Evolutionary conservation across 2,329 filamentous ascomycete genomes (phyloP), one percentile per base, ranked within the genome.

Genomic region (Fusarium sp.): DNA sequence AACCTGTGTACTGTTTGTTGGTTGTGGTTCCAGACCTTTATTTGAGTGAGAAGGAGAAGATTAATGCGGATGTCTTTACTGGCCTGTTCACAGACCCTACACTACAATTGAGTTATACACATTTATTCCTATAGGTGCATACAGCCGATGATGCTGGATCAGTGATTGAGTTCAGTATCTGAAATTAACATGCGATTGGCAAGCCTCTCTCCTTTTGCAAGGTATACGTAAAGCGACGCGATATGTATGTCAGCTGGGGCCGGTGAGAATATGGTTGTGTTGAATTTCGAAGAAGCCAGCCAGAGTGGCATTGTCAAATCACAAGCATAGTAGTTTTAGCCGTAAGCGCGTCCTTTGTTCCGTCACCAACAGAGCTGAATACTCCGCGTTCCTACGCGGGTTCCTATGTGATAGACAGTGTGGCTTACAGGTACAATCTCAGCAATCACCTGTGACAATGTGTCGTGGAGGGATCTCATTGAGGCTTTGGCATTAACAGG

Each of bases 41-140:
- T 9, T 49, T 14, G 24, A 27, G 47, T 40, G 54, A 49, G 45
- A 51, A 34, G 25, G 55, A 55, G 45, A 47, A 16, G 43, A 45
- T 49, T 71, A 56, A 59, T 63, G 49, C 14, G 25, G 64, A 24
- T 49, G 54, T 52, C 47, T 29, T 59, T 32, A 22, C 38, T 71
- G 43, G 46, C 51, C 25, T 68, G 59, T 44, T 38, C 22, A 27
- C 38, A 25, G 42, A 57, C 20, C 54, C 52, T 67, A 29, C 47
- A 42, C 52, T 67, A 29, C 47, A 42, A 34, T 54, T 22, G 27
- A 50, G 47, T 44, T 44, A 29, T 63, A 50, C 25, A 47, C 3
- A 18, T 54, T 58, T 32, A 24, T 24, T 34, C 12, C 18, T 43
- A 40, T 29, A 14, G 34, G 18, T 8, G 5, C 10, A 8, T 47